Evolutionary conservation across 2,329 filamentous ascomycete species (phyloP).

Genomic region (Leptographium wingfieldii): DNA sequence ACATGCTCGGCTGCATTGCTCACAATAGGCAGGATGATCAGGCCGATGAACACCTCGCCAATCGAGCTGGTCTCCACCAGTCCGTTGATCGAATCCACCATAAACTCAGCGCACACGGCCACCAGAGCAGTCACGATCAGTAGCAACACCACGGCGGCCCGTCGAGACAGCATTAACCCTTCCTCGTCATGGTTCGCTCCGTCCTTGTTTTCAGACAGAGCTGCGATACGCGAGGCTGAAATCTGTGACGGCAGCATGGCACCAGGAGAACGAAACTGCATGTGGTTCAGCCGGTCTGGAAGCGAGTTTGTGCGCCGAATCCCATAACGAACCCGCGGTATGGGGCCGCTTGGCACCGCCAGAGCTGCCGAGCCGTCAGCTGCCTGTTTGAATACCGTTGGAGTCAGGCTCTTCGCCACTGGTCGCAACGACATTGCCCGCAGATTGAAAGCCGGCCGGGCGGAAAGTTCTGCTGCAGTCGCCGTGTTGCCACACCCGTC

Average conservation of each 20-base stretch:
- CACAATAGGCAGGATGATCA: conserved; percentile 61
- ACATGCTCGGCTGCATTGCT: conserved; percentile 64
- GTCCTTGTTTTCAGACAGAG: conserved; percentile 11
- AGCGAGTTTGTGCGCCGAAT: conserved; percentile 64
- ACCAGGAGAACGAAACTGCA: conserved; percentile 32
- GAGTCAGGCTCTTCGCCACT: conserved; percentile 53
- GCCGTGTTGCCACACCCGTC: conserved; percentile 2
- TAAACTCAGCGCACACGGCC: conserved; percentile 56
- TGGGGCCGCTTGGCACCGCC: conserved; percentile 27
- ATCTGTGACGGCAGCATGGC: conserved; percentile 36
- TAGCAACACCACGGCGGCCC: conserved; percentile 46
- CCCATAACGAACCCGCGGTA: conserved; percentile 47
- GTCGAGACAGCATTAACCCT: conserved; percentile 35
- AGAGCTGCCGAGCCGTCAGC: conserved; percentile 17
- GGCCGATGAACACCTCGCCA: conserved; percentile 55
- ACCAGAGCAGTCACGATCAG: conserved; percentile 53
- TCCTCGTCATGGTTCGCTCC: conserved; percentile 14
- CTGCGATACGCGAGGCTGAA: conserved; percentile 24
- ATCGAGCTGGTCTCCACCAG: conserved; percentile 44
- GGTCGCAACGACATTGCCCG: conserved; percentile 50
- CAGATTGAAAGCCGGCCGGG: conserved; percentile 39
- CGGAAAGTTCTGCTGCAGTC: conserved; percentile 14
- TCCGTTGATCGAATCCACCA: conserved; percentile 54
- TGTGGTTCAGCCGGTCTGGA: conserved; percentile 50
- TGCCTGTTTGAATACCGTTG: conserved; percentile 52